These are phyloP conservation scores for Flaveria robusta DNA, from an alignment of 129 eudicot species.

Conservation along the genomic window DNA sequence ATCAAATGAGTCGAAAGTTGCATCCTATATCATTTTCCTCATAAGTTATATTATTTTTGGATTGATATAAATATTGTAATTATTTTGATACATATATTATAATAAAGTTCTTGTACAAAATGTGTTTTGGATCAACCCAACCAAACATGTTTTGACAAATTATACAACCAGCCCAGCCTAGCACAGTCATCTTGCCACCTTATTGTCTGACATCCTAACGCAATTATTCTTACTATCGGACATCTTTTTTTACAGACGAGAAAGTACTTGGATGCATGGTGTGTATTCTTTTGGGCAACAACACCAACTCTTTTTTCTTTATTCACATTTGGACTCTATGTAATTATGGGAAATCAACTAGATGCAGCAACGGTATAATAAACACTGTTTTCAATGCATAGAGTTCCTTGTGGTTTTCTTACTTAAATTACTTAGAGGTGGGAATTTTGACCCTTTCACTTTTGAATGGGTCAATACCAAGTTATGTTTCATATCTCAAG, in stretches of 20 bases:
- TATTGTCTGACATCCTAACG: background rate
- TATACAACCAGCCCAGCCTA: background rate
- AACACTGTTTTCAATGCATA: slow-evolving; percentile 14
- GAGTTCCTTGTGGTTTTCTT: slow-evolving; percentile 17
- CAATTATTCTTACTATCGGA: slow-evolving; percentile 10
- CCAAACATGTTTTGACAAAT: background rate
- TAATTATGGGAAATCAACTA: slow-evolving; percentile 79
- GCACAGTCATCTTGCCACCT: background rate
- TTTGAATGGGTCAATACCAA: background rate
- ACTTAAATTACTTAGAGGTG: background rate
- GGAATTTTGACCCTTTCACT: slow-evolving; percentile 6
- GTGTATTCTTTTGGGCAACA: slow-evolving; percentile 99
- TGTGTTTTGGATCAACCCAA: background rate
- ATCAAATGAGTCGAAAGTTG: background rate
- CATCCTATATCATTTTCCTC: background rate
- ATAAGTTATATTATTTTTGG: background rate
- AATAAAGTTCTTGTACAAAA: background rate
- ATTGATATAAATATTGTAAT: background rate
- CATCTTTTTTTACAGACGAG: slow-evolving; percentile 55
- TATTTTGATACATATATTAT: background rate
- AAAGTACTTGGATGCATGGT: slow-evolving; percentile 97
- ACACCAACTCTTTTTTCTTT: slow-evolving; percentile 94
- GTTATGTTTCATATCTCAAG: background rate
- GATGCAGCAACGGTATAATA: slow-evolving; percentile 92
- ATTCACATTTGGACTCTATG: slow-evolving; percentile 86